Percentiles rank a stretch among this genome's conserved stretches.
phyloP scores from a whole-genome alignment of 2,329 filamentous ascomycete genomes.

The Paecilomyces sp. region DNA sequence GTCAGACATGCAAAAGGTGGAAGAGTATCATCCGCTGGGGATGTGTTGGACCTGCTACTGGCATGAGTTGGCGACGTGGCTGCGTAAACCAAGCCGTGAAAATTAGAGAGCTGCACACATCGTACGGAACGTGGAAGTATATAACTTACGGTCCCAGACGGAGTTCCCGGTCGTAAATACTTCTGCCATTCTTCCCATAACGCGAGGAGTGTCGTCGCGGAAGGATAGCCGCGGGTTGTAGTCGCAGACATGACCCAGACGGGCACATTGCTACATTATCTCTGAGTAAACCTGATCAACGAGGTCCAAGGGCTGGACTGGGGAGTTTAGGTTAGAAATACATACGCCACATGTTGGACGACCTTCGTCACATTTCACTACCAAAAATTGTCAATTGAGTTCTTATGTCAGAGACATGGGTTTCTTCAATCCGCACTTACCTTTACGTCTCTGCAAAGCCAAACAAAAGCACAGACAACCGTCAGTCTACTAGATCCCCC shows the following conservation, averaged over 20 bases:
- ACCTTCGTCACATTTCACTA: constrained; percentile 52
- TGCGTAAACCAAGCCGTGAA: constrained; percentile 11
- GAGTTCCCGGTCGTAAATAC: constrained; percentile 45
- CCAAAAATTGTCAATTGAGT: constrained; percentile 4
- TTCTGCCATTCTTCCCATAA: constrained; percentile 46
- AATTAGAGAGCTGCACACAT: constrained; percentile 2
- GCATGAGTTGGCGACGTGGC: constrained; percentile 21
- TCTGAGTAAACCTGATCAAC: neutral
- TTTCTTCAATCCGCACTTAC: constrained; percentile 14
- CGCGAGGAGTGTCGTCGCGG: constrained; percentile 45
- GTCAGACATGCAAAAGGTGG: constrained; percentile 48
- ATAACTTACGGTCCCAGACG: constrained; percentile 49
- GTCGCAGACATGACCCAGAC: constrained; percentile 51
- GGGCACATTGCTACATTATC: constrained; percentile 43
- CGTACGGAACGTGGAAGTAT: constrained; percentile 3
- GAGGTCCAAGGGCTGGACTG: neutral
- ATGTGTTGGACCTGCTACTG: constrained; percentile 20
- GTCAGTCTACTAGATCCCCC: neutral
- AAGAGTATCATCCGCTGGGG: constrained; percentile 37
- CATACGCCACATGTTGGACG: constrained; percentile 48
- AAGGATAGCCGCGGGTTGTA: constrained; percentile 52
- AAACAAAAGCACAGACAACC: constrained; percentile 1
- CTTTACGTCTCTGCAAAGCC: constrained; percentile 31
- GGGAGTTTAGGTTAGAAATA: constrained; percentile 8
- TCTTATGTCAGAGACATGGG: neutral